Base-by-base conservation (phyloP, 2,329 filamentous ascomycete genomes). In the Trichoderma koningiopsis region DNA sequence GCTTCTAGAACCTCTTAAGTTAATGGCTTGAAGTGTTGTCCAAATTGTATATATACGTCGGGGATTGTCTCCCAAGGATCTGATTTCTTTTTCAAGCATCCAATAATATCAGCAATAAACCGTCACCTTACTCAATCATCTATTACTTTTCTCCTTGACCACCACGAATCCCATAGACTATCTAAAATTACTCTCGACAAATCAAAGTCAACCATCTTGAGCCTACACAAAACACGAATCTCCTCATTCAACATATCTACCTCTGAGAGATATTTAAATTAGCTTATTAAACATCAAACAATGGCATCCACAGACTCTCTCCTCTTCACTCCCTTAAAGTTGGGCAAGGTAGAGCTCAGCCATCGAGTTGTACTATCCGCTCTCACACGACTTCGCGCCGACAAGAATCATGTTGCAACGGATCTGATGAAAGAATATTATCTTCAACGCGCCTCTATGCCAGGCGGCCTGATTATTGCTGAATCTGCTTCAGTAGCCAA, bases 401-500 rank as follows among this genome's bases (percentile, higher is more conserved):
- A 65, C 16, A 65, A 56, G 10, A 47, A 56, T 1, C 52, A 65
- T 47, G 62, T 56, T 19, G 62, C 62, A 5, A 64, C 61, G 10
- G 49, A 64, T 27, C 19, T 64, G 1, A 64, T 64, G 61, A 56
- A 64, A 11, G 49, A 56, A 33, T 64, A 56, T 40, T 64, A 64
- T 7, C 49, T 64, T 10, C 61, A 64, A 6, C 47, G 61, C 8
- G 52, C 49, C 16, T 64, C 61, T 1, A 29, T 33, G 8, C 49
- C 33, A 16, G 49, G 61, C 0, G 61, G 61, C 3, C 61, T 64
- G 11, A 56, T 56, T 2, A 64, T 64, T 19, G 5, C 61, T 16
- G 61, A 64, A 24, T 64, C 61, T 2, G 78, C 86, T 81, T 76
- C 84, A 76, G 71, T 74, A 49, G 82, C 77, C 4, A 60, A 52